These are phyloP conservation scores for Rhizomucor pusillus DNA, from an alignment of 371 early-diverging fungal species.

Conservation along the genomic window DNA sequence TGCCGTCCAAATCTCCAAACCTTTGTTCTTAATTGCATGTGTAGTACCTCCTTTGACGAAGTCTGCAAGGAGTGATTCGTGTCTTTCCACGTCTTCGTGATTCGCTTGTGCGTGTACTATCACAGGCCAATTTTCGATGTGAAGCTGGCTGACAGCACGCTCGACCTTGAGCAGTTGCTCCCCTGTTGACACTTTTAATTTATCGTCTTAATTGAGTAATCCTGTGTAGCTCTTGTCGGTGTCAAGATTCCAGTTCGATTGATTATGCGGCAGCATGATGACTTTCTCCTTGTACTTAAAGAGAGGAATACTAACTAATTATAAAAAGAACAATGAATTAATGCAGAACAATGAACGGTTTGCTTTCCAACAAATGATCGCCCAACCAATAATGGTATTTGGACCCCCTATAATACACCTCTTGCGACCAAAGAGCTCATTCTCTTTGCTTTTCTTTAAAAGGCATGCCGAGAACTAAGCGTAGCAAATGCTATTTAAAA, in stretches of 20 bases:
- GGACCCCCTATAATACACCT: too few relatives aligned
- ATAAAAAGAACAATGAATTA: too few relatives aligned
- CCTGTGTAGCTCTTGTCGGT: too few relatives aligned
- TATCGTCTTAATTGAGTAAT: too few relatives aligned
- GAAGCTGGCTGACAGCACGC: constrained; percentile 52
- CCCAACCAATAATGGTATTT: too few relatives aligned
- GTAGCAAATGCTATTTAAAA: not conserved
- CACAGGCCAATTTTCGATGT: constrained; percentile 50
- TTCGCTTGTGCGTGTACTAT: constrained; percentile 38
- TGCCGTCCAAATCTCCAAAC: constrained; percentile 60
- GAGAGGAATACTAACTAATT: too few relatives aligned
- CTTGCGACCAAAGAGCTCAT: too few relatives aligned
- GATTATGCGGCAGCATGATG: too few relatives aligned
- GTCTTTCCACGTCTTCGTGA: constrained; percentile 26
- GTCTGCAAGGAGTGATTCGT: constrained; percentile 60
- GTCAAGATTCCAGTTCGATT: too few relatives aligned
- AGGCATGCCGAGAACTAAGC: not conserved
- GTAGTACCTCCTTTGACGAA: constrained; percentile 62
- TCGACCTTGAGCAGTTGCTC: constrained; percentile 53
- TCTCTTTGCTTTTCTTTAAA: not conserved
- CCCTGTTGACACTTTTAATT: constrained; percentile 41
- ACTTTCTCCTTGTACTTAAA: too few relatives aligned
- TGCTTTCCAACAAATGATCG: too few relatives aligned
- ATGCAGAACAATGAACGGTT: too few relatives aligned
- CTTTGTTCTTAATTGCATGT: constrained; percentile 56